phyloP scores from a whole-genome alignment of 2,329 filamentous ascomycete species.

The Aspergillus quadrilineatus region DNA sequence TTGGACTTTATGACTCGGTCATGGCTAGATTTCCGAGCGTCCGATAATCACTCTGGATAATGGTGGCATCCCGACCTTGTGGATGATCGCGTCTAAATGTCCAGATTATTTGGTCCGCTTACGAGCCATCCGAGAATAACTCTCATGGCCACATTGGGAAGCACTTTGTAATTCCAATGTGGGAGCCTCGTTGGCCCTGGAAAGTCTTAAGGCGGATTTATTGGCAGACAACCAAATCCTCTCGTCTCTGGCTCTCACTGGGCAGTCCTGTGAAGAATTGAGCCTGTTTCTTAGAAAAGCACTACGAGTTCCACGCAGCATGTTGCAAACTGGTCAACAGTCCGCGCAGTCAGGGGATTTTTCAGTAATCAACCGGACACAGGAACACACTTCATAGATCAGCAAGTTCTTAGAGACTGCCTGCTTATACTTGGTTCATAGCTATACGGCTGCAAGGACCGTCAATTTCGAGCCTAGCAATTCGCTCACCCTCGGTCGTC shows the following conservation, averaged over 20 bases:
- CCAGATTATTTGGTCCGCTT: constrained; percentile 14
- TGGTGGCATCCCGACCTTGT: constrained; percentile 14
- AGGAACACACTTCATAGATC: not conserved
- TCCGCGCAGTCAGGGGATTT: not conserved
- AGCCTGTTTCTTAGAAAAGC: not conserved
- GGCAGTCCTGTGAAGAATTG: not conserved
- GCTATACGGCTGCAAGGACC: too few species aligned
- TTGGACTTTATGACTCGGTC: constrained; percentile 4
- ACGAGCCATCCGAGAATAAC: constrained; percentile 15
- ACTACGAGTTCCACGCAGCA: not conserved
- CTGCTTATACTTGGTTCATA: not conserved
- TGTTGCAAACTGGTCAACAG: not conserved
- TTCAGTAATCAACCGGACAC: not conserved
- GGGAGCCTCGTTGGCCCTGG: constrained; percentile 7
- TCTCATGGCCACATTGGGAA: constrained; percentile 18
- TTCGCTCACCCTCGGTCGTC: not conserved
- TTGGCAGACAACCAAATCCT: not conserved
- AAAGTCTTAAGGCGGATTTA: constrained; percentile 9
- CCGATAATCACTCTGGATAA: constrained; percentile 7
- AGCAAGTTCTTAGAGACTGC: not conserved
- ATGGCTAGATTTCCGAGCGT: constrained; percentile 11
- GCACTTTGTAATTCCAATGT: constrained; percentile 20
- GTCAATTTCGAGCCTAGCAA: not conserved
- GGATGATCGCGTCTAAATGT: constrained; percentile 12
- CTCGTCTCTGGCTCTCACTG: not conserved